Evolutionary conservation across 345 rosid species (phyloP), one percentile per base, ranked within the genome.

Genomic region (Lepidium aucheri): DNA sequence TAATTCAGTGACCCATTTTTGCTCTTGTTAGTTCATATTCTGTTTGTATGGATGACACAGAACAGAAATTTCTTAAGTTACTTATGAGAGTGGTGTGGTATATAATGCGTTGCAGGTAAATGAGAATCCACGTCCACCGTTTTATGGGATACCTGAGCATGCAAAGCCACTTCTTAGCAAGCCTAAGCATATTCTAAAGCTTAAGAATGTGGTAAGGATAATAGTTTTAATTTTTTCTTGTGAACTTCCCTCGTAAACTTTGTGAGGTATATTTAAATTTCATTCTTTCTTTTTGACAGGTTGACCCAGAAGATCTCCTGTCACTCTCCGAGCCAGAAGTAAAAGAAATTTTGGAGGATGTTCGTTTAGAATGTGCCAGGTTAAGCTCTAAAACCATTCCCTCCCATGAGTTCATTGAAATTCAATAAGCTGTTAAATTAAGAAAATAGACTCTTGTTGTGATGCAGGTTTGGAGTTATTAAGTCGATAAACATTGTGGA

Each of bases 291-390:
- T 67, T 52, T 79, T 60, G 55, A 74, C 68, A 94, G 99, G 82
- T 94, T 40, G 74, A 80, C 72, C 78, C 81, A 18, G 86, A 85
- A 60, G 69, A 53, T 56, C 58, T 88, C 35, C 67, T 74, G 43
- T 84, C 74, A 5, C 66, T 90, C 15, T 77, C 95, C 36, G 71
- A 76, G 43, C 17, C 60, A 11, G 96, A 94, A 76, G 63, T 85
- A 60, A 92, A 86, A 73, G 96, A 88, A 76, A 70, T 82, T 75
- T 65, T 90, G 65, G 99, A 94, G 76, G 95, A 94, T 76, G 80
- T 88, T 51, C 88, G 89, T 53, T 65, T 88, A 54, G 99, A 94
- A 74, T 94, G 96, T 78, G 76, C 73, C 74, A 94, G 99, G 97
- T 90, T 56, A 50, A 53, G 53, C 67, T 42, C 65, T 18, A 47